phyloP scores from a whole-genome alignment of 2,329 filamentous ascomycete genomes.

The Chalaropsis ovoidea region DNA sequence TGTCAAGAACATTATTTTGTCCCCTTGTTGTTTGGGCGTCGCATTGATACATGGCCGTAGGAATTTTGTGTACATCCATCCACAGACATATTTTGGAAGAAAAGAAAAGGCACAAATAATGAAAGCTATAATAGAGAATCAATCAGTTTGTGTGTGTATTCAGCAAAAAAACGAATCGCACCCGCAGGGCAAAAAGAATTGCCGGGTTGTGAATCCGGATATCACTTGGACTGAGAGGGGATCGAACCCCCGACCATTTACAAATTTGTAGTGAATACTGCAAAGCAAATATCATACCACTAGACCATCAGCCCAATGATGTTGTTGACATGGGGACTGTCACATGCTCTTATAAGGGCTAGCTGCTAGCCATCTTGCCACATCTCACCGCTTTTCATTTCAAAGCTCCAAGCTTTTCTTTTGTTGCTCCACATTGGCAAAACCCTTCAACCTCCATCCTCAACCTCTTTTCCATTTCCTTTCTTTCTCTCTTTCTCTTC shows the following conservation, averaged over 20 bases:
- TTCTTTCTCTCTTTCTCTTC: background rate
- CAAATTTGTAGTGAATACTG: slow-evolving; percentile 26
- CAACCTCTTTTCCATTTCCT: background rate
- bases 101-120: background rate
- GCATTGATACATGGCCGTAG: background rate
- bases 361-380: background rate
- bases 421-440: slow-evolving; percentile 16
- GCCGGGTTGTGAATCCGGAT: background rate
- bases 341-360: background rate
- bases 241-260: slow-evolving; percentile 27
- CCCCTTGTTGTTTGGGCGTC: background rate
- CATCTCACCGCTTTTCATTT: slow-evolving; percentile 5
- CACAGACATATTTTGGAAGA: no score
- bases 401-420: background rate
- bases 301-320: slow-evolving; percentile 25
- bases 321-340: background rate
- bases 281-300: slow-evolving; percentile 27
- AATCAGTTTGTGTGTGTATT: no score
- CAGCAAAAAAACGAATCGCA: background rate
- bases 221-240: slow-evolving; percentile 25
- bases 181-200: background rate
- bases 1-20: background rate
- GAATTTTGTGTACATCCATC: background rate
- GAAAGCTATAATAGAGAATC: no score
- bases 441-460: slow-evolving; percentile 16